Conservation (phyloP, 495 filamentous ascomycete species). For the Neurospora sp. region DNA sequence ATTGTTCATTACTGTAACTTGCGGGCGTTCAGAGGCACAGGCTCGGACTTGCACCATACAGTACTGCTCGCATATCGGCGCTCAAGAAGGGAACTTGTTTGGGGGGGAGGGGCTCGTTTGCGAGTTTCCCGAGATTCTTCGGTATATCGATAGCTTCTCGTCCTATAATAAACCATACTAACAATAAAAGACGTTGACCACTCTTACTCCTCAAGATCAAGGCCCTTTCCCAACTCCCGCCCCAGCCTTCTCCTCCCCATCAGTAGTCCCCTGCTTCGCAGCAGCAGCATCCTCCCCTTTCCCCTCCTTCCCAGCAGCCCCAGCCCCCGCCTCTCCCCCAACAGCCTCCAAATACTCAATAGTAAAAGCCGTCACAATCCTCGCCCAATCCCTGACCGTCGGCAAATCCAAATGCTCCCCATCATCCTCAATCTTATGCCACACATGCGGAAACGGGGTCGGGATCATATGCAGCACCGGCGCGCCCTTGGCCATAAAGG, state of each 20-base stretch:
- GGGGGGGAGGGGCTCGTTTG: too few species aligned
- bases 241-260: background rate
- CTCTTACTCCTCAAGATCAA: background rate
- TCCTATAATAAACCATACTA: too few species aligned
- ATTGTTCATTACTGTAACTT: too few species aligned
- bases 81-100: too few species aligned
- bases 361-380: constrained; percentile 66
- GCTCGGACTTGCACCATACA: too few species aligned
- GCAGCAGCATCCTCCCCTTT: background rate
- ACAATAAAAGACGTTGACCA: too few species aligned
- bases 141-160: background rate
- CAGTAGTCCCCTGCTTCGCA: background rate
- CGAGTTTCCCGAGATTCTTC: too few species aligned
- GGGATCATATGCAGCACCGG: constrained; percentile 79
- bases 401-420: constrained; percentile 68
- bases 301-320: background rate
- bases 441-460: constrained; percentile 63
- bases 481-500: constrained; percentile 72
- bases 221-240: background rate
- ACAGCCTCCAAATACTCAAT: constrained; percentile 68
- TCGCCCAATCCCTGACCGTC: constrained; percentile 80
- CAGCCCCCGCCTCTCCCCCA: background rate
- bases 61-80: too few species aligned
- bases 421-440: constrained; percentile 76
- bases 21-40: too few species aligned